Conservation (phyloP, 352 stramenopile genomes). For the Phytophthora niederhauseri region DNA sequence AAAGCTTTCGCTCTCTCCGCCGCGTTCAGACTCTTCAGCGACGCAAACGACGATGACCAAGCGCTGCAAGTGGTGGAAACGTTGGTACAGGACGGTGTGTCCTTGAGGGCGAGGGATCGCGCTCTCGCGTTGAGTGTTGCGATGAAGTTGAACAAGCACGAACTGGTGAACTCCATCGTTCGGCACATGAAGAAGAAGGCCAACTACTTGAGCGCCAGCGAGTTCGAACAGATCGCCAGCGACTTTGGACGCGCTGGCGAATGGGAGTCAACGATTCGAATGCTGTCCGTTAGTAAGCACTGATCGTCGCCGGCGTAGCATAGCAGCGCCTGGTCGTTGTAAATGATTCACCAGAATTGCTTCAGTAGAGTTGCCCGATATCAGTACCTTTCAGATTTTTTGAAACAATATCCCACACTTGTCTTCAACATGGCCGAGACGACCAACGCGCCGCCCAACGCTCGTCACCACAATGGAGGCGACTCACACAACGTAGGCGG, state of each 20-base stretch:
- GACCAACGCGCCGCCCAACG: too few relatives aligned
- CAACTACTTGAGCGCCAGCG: neutral
- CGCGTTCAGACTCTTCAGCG: conserved; percentile 15
- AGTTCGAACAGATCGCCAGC: conserved; percentile 3
- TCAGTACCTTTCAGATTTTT: too few relatives aligned
- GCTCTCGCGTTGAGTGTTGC: conserved; percentile 8
- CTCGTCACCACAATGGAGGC: too few relatives aligned
- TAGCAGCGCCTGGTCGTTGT: too few relatives aligned
- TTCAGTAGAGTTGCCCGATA: too few relatives aligned
- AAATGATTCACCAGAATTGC: too few relatives aligned
- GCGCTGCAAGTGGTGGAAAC: conserved; percentile 15
- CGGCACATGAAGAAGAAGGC: conserved; percentile 4
- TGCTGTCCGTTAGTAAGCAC: conserved; percentile 12
- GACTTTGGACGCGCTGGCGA: conserved; percentile 7
- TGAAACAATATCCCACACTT: too few relatives aligned
- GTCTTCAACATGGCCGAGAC: too few relatives aligned
- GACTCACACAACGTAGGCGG: too few relatives aligned
- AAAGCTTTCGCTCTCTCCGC: conserved; percentile 11
- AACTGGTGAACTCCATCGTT: conserved; percentile 10
- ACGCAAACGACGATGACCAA: neutral
- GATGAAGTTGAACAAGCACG: conserved; percentile 11
- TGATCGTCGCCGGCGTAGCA: neutral
- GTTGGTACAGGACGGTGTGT: conserved; percentile 7
- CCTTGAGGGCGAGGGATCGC: conserved; percentile 1
- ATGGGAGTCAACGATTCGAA: conserved; percentile 6